These are phyloP conservation scores for Microbotryomycetes sp. DNA, from an alignment of 1,284 basidiomycete genomes.

Conservation along the genomic window DNA sequence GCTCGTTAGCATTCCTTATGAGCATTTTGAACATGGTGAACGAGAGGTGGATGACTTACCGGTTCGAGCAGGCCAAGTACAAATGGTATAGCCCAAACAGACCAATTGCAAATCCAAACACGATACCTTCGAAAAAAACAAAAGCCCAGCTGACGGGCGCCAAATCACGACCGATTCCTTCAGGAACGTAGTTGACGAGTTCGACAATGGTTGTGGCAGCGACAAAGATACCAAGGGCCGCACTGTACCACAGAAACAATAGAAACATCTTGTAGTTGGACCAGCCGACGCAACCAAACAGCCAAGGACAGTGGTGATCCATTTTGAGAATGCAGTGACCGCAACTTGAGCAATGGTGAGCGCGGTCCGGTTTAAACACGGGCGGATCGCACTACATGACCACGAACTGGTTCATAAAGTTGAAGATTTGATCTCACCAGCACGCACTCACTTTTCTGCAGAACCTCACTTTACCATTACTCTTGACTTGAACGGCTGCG, in stretches of 20 bases:
- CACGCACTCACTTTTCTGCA: conserved; percentile 4
- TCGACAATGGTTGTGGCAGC: conserved; percentile 32
- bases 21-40: not conserved
- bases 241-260: conserved; percentile 39
- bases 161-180: not conserved
- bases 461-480: conserved; percentile 15
- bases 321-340: conserved; percentile 35
- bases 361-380: conserved; percentile 35
- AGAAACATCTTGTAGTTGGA: conserved; percentile 42
- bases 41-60: conserved; percentile 10
- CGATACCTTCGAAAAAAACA: conserved; percentile 37
- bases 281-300: conserved; percentile 39
- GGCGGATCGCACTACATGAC: conserved; percentile 31
- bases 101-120: conserved; percentile 23
- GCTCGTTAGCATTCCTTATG: not conserved
- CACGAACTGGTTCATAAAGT: no score
- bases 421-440: not conserved
- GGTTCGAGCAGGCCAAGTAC: conserved; percentile 39
- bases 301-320: conserved; percentile 39
- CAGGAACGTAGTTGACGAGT: conserved; percentile 23
- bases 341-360: conserved; percentile 38
- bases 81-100: conserved; percentile 28
- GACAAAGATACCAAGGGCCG: conserved; percentile 35
- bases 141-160: conserved; percentile 40
- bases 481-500: conserved; percentile 24